These are phyloP conservation scores for Hondaea fermentalgiana DNA, from an alignment of 108 stramenopile species.

Conservation along the genomic window DNA sequence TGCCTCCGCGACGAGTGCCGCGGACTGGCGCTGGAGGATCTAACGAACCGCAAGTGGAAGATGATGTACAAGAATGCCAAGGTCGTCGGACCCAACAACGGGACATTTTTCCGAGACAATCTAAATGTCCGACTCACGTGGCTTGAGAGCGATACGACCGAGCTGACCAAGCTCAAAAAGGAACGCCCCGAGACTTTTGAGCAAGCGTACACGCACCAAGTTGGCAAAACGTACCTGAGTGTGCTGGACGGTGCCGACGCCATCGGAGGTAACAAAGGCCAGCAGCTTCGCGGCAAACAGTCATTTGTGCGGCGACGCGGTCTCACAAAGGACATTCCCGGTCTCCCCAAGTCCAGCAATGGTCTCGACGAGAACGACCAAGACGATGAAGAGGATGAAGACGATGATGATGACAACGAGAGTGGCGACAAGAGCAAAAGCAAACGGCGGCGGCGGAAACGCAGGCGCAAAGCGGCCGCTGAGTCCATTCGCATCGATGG, in stretches of 20 bases:
- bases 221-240: slow-evolving; percentile 4
- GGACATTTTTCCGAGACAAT: background rate
- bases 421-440: background rate
- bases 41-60: background rate
- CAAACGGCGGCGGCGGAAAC: background rate
- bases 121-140: background rate
- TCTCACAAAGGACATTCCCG: background rate
- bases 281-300: slow-evolving; percentile 13
- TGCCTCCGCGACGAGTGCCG: slow-evolving; percentile 15
- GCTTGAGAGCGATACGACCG: background rate
- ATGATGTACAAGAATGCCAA: slow-evolving; percentile 22
- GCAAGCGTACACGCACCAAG: background rate
- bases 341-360: too few species aligned
- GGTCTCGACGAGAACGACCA: too few species aligned
- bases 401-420: background rate
- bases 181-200: background rate
- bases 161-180: slow-evolving; percentile 8
- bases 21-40: background rate
- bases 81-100: background rate
- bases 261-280: slow-evolving; percentile 12
- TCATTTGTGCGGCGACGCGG: background rate
- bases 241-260: slow-evolving; percentile 9
- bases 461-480: background rate
- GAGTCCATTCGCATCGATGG: background rate
- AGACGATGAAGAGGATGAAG: background rate